Conservation (phyloP, 2,329 filamentous ascomycete species). For the Colletotrichum cordylinicola region DNA sequence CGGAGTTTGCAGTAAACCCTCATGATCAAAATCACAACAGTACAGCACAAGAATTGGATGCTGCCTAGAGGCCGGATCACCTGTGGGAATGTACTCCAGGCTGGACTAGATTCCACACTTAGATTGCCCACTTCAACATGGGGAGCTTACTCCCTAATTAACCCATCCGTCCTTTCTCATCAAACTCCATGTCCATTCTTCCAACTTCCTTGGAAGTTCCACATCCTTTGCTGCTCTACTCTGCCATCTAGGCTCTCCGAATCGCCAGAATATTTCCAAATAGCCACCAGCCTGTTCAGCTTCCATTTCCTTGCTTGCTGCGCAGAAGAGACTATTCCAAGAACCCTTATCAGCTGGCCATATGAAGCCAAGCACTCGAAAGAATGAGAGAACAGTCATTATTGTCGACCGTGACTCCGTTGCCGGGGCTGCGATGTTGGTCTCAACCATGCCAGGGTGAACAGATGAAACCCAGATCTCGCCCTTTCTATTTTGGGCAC, state of each 20-base stretch:
- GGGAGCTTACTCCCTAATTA: background rate
- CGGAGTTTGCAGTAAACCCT: background rate
- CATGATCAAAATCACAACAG: background rate
- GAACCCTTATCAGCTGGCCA: constrained; percentile 36
- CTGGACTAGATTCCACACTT: background rate
- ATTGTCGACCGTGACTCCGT: background rate
- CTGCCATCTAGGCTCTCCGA: constrained; percentile 36
- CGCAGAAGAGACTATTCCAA: constrained; percentile 41
- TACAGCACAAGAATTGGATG: background rate
- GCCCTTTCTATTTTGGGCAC: background rate
- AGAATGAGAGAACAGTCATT: background rate
- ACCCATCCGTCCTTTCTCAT: constrained; percentile 37
- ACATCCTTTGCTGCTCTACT: constrained; percentile 37
- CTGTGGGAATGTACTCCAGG: background rate
- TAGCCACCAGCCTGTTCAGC: constrained; percentile 40
- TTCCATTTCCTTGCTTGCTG: constrained; percentile 40
- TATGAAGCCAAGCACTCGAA: constrained; percentile 25
- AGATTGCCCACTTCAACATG: background rate
- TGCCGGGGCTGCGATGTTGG: background rate
- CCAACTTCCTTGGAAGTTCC: constrained; percentile 36
- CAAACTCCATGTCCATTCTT: constrained; percentile 34
- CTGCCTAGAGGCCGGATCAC: background rate
- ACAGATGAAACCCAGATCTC: background rate
- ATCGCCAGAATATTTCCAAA: constrained; percentile 33
- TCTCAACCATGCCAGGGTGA: background rate